A percentile compares a stretch with the other conserved stretches of the same genome.
Conservation (phyloP, 371 early-diverging fungal species). For the Entomophthora muscae region DNA sequence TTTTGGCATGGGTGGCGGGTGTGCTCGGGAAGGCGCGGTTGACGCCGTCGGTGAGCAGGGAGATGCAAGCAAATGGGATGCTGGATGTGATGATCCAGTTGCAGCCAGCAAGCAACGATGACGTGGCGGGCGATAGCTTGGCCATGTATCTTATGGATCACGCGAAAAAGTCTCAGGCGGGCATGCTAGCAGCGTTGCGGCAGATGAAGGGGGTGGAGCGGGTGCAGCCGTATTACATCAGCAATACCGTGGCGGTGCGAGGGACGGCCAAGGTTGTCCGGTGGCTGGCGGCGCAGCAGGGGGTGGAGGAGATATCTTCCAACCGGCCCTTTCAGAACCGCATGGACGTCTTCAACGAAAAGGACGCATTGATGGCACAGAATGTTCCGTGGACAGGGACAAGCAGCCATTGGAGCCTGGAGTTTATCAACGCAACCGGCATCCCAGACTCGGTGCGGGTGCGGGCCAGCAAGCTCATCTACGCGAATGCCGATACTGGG, state of each 20-base stretch:
- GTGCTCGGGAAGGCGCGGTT: too few relatives aligned
- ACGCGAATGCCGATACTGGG: constrained; percentile 29
- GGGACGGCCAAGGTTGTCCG: not conserved
- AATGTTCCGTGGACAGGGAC: not conserved
- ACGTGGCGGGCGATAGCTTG: too few relatives aligned
- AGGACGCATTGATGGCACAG: not conserved
- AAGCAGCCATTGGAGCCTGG: not conserved
- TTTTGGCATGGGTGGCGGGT: too few relatives aligned
- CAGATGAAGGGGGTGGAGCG: not conserved
- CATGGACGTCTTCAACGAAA: too few relatives aligned
- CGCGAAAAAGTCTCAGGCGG: not conserved
- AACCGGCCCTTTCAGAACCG: not conserved
- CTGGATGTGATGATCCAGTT: too few relatives aligned
- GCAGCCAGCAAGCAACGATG: too few relatives aligned
- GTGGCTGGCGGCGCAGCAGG: not conserved
- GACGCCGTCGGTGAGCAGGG: too few relatives aligned
- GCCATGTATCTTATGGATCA: too few relatives aligned
- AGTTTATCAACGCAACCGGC: not conserved
- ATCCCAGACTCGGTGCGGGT: not conserved
- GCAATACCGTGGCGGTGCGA: not conserved
- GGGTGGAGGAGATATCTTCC: not conserved
- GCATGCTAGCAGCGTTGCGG: not conserved
- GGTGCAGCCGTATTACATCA: not conserved
- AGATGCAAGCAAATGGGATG: too few relatives aligned
- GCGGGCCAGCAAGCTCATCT: not conserved